Base-by-base conservation (phyloP, 768 basidiomycete species). In the Serendipita sp. region DNA sequence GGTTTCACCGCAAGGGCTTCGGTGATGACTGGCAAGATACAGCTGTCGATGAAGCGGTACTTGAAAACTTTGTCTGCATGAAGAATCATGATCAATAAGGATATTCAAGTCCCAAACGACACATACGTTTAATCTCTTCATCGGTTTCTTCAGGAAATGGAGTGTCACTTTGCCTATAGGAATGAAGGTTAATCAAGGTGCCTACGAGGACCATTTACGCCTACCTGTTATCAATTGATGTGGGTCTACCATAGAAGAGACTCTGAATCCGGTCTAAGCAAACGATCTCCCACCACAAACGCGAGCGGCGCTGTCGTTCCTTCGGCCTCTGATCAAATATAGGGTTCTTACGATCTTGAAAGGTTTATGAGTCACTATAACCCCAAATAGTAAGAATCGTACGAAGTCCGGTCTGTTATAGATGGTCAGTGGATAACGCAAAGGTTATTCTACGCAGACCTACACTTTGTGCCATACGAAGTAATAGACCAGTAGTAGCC, bases 1-100 rank as follows among this genome's bases (percentile, higher is more conserved):
- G 67, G 67, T 60, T n/a, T 29, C 37, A 64, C 66, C 44, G 63
- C 64, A 18, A 66, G 66, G 2, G 62, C 67, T 23, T 68, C 52
- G 62, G 65, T 64, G 60, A 68, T 62, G 37, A 68, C 64, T 23
- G 48, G 66, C 31, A 66, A 43, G 31, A 68, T 44, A 33, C 65
- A 66, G 10, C 62, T 31, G 40, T 62, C 44, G 10, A 34, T 63
- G 52, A 65, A 66, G 3, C 29, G 58, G 45, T 66, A 60, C 43
- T 36, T 64, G 27, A 37, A 23, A n/a, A 60, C 55, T 8, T 36
- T n/a, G 31, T 60, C 55, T 60, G 55, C 10, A 13, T 5, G 40
- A 13, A 13, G 13, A 13, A 40, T 40, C 13, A 23, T 23, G 23
- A 23, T 33, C n/a, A 27, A n/a, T 60, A 34, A 11, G 10, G 13